Base-by-base conservation (phyloP, 202 grass and related monocot species). In the Cymbopogon flexuosus region DNA sequence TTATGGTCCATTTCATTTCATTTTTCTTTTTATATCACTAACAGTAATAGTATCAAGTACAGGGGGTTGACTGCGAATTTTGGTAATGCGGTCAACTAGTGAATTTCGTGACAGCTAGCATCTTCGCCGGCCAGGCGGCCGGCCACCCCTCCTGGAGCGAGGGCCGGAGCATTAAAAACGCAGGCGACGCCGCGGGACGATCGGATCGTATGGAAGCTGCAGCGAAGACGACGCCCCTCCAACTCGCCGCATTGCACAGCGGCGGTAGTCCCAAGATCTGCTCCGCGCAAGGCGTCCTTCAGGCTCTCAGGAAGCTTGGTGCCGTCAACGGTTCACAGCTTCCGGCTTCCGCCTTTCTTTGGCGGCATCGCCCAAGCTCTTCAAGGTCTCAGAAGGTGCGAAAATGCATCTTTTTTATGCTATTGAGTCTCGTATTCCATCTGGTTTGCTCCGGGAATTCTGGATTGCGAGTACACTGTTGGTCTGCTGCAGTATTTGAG, bases 161-260 rank as follows among this genome's bases (percentile, higher is more conserved):
- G 11, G 82, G 78, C 74, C 51, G 15, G 64, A 78, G 83, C 57
- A 79, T 79, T 56, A 72, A 84, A 64, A 40, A 40, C 24, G 13
- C 35, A 11, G 75, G 42, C 58, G 66, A 54, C 9, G 75, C 42
- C 41, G 74, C 54, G 22, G 13, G 14, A 10, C 42, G 66, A 57
- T 39, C 56, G 56, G 23, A 15, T 45, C 42, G 15, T 60, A 65
- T 63, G 82, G 82, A 84, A 78, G 45, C 59, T 84, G 66, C 75
- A 31, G 67, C 33, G 29, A 79, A 79, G 83, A 3, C 45, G 57
- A 15, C 39, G 12, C 54, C 5, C 62, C 65, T 62, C 22, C 75
- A 5, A 23, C 57, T 30, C 7, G 42, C 65, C 14, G 65, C 82
- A 64, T 74, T 64, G 64, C 1, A 52, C 39, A 14, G 5, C 39